A percentile compares a stretch with the other conserved stretches of the same genome.
Evolutionary conservation across 768 basidiomycete genomes (phyloP).

Genomic region (Cystobasidium tubakii): DNA sequence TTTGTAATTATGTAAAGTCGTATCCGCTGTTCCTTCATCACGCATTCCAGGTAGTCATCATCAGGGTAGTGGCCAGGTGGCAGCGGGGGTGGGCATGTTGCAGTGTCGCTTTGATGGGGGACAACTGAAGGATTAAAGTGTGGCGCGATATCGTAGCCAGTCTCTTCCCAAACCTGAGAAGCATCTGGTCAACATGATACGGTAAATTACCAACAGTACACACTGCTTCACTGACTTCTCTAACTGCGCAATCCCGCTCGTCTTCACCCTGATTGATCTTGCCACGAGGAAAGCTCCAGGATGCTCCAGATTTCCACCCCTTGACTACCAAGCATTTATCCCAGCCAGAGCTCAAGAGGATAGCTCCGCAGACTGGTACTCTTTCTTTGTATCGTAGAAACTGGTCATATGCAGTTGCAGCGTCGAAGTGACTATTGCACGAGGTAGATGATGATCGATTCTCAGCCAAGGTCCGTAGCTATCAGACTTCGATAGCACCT

Average conservation of each 20-base stretch:
- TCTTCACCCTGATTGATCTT: constrained; percentile 96
- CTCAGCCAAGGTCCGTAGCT: too few relatives aligned
- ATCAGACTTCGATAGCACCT: not conserved
- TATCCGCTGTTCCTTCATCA: constrained; percentile 82
- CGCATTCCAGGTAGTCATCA: constrained; percentile 69
- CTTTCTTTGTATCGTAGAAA: constrained; percentile 96
- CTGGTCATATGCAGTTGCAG: constrained; percentile 74
- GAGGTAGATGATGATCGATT: not conserved
- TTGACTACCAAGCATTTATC: constrained; percentile 98
- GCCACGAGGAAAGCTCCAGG: constrained; percentile 99
- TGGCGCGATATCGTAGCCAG: constrained; percentile 68
- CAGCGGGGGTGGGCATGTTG: constrained; percentile 47
- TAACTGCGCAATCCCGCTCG: constrained; percentile 72
- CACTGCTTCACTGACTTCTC: constrained; percentile 63
- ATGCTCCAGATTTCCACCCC: constrained; percentile 92
- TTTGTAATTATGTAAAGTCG: constrained; percentile 83
- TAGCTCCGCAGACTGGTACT: constrained; percentile 95
- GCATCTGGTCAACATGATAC: not conserved
- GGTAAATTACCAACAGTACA: too few relatives aligned
- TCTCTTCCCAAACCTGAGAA: constrained; percentile 84
- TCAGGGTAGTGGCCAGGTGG: constrained; percentile 50
- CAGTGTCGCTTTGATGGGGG: constrained; percentile 53
- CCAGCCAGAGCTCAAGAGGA: constrained; percentile 84
- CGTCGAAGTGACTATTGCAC: constrained; percentile 55
- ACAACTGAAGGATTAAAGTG: constrained; percentile 50